These are phyloP conservation scores for Puccinia novopanici DNA, from an alignment of 1,284 basidiomycete genomes.

Conservation along the genomic window DNA sequence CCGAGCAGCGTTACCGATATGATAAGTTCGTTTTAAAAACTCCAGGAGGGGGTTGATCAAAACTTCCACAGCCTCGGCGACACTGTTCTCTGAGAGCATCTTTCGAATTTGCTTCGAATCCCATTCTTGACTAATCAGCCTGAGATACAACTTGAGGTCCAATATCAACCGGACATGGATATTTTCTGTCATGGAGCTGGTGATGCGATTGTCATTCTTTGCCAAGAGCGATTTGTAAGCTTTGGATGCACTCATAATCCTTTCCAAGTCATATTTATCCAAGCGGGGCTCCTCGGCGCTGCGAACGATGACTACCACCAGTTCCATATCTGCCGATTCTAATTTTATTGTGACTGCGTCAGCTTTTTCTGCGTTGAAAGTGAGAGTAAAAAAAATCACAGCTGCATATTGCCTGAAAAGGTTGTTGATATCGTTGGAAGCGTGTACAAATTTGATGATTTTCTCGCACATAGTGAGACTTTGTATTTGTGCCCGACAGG, in stretches of 20 bases:
- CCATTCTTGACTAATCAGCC: conserved; percentile 53
- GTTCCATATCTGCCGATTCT: conserved; percentile 54
- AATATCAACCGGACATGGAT: conserved; percentile 54
- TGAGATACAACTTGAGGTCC: conserved; percentile 54
- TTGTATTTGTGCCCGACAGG: conserved; percentile 52
- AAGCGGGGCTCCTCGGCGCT: conserved; percentile 55
- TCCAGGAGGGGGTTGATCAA: conserved; percentile 52
- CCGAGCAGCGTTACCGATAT: conserved; percentile 52
- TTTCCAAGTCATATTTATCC: conserved; percentile 54
- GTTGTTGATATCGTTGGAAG: conserved; percentile 52
- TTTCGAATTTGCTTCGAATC: conserved; percentile 53
- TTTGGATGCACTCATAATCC: conserved; percentile 52
- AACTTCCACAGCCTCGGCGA: conserved; percentile 53
- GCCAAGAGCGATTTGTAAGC: conserved; percentile 52
- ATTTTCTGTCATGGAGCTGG: conserved; percentile 53
- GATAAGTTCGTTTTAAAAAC: conserved; percentile 53
- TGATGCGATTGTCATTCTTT: conserved; percentile 51
- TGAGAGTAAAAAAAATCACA: conserved; percentile 26
- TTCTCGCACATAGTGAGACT: conserved; percentile 55
- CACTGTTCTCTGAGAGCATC: conserved; percentile 52
- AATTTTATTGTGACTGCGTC: not conserved
- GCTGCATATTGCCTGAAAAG: conserved; percentile 54
- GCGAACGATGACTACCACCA: conserved; percentile 55
- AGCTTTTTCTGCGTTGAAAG: not conserved
- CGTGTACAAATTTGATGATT: conserved; percentile 53